Evolutionary conservation across 176 grass and related monocot species (phyloP).

Genomic region (Rhynchospora tenuis): DNA sequence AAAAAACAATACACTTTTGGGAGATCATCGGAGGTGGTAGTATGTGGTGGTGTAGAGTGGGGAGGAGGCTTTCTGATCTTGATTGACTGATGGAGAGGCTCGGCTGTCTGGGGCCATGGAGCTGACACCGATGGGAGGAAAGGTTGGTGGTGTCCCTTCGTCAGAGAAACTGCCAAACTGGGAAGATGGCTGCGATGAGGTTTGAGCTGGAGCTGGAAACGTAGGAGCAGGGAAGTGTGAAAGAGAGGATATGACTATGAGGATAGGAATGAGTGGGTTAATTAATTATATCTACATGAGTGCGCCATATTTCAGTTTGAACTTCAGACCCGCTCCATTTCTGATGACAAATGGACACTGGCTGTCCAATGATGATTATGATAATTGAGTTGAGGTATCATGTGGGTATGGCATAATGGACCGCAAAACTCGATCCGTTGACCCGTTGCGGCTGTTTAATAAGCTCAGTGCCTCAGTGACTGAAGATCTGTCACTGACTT

Average conservation of each 20-base stretch:
- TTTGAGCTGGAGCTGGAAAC: neutral
- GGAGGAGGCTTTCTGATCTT: constrained; percentile 72
- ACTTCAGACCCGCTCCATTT: neutral
- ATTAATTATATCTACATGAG: neutral
- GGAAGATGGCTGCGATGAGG: neutral
- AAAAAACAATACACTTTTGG: no score
- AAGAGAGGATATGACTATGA: neutral
- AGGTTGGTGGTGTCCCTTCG: constrained; percentile 39
- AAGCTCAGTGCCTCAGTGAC: no score
- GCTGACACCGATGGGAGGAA: constrained; percentile 55
- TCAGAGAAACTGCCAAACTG: constrained; percentile 16
- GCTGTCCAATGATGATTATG: neutral
- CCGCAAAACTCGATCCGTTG: neutral
- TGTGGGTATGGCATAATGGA: neutral
- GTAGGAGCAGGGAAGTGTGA: constrained; percentile 12
- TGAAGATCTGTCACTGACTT: no score
- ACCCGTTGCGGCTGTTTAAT: neutral
- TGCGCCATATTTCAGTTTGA: neutral
- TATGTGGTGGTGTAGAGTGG: constrained; percentile 20
- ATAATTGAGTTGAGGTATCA: neutral
- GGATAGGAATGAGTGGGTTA: no score
- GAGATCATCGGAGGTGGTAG: neutral
- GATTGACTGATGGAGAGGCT: constrained; percentile 61
- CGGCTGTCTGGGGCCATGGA: constrained; percentile 69
- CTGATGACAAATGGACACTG: neutral